Percentiles rank a stretch among this genome's conserved stretches.
Conservation (phyloP, 108 stramenopile species). For the Pinguiococcus pyrenoidosus region DNA sequence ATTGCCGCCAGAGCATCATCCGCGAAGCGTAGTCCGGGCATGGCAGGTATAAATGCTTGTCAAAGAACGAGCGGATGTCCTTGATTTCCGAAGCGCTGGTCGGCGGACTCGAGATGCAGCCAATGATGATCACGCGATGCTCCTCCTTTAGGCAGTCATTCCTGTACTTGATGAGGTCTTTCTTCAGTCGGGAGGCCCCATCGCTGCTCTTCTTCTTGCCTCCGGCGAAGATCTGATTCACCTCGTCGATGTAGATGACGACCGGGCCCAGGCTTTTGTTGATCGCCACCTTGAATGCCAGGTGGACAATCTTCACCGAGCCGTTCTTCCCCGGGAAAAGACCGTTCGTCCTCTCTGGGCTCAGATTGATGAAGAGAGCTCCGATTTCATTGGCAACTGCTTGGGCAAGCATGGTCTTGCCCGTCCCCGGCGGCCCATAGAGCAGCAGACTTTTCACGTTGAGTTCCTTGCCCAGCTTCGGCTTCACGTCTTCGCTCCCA, state of each 20-base stretch:
- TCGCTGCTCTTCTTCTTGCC: constrained; percentile 38
- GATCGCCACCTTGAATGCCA: constrained; percentile 61
- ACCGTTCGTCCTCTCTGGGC: constrained; percentile 40
- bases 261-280: constrained; percentile 53
- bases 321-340: constrained; percentile 48
- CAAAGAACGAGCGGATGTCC: constrained; percentile 50
- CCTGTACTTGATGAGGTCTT: constrained; percentile 58
- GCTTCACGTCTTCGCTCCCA: constrained; percentile 23
- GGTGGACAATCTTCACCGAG: constrained; percentile 55
- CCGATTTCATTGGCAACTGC: constrained; percentile 62
- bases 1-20: constrained; percentile 46
- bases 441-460: constrained; percentile 49
- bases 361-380: constrained; percentile 60
- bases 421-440: constrained; percentile 56
- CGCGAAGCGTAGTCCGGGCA: constrained; percentile 52
- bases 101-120: constrained; percentile 43
- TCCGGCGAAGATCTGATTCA: constrained; percentile 46
- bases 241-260: constrained; percentile 62
- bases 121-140: constrained; percentile 57
- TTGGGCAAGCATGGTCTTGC: constrained; percentile 59
- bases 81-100: constrained; percentile 52
- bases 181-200: constrained; percentile 48
- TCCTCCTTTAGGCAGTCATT: constrained; percentile 51
- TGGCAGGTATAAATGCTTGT: constrained; percentile 54
- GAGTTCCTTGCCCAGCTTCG: constrained; percentile 1